Conservation (phyloP, 352 stramenopile species). For the Pythium oligandrum region DNA sequence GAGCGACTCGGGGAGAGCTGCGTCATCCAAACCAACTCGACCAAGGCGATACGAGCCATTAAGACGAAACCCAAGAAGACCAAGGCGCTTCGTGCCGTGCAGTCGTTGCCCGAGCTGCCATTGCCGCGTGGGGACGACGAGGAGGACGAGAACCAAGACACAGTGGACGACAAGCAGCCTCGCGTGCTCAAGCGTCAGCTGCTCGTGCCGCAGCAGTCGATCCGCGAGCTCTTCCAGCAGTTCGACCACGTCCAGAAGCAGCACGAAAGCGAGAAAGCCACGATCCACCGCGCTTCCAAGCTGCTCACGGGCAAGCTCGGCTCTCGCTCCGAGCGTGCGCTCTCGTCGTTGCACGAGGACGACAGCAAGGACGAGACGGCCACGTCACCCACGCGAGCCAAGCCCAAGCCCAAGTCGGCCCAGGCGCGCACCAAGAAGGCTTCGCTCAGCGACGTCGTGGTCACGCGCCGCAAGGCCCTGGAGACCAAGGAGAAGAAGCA, state of each 20-base stretch:
- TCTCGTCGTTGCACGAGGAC: too few relatives aligned
- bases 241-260: constrained; percentile 37
- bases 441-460: too few relatives aligned
- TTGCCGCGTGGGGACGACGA: too few relatives aligned
- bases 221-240: constrained; percentile 38
- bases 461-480: too few relatives aligned
- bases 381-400: too few relatives aligned
- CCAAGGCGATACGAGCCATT: not conserved
- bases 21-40: constrained; percentile 38
- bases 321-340: too few relatives aligned
- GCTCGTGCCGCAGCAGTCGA: constrained; percentile 16
- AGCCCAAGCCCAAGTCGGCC: too few relatives aligned
- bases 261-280: constrained; percentile 25
- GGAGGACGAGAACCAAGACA: too few relatives aligned
- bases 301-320: constrained; percentile 11
- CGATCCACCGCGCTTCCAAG: constrained; percentile 18
- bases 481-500: constrained; percentile 42
- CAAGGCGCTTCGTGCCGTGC: constrained; percentile 4
- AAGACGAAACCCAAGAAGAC: constrained; percentile 20
- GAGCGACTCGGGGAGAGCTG: constrained; percentile 57
- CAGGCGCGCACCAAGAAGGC: too few relatives aligned
- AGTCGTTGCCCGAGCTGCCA: constrained; percentile 3
- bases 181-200: too few relatives aligned
- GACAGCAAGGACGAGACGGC: too few relatives aligned
- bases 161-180: too few relatives aligned